phyloP scores from a whole-genome alignment of 345 rosid species.

The Litchi chinensis region DNA sequence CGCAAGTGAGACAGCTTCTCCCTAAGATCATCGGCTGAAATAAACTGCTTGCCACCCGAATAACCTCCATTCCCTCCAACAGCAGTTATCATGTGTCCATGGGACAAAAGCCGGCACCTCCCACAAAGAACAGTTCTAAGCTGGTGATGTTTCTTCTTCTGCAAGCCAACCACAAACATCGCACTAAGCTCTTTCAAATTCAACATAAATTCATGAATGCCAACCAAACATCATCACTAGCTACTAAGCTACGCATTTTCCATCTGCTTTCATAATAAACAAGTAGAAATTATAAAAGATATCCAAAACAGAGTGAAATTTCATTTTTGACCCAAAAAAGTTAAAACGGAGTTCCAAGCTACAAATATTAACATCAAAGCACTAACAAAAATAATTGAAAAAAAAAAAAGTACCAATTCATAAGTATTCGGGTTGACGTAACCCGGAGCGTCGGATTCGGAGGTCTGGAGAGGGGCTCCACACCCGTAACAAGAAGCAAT shows the following conservation, averaged over 20 bases:
- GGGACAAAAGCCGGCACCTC: conserved; percentile 88
- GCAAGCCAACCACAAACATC: conserved; percentile 28
- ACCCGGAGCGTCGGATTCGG: conserved; percentile 78
- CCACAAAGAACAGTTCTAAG: conserved; percentile 87
- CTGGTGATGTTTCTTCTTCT: conserved; percentile 97
- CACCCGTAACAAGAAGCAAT: conserved; percentile 80
- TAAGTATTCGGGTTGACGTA: conserved; percentile 66
- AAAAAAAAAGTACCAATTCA: conserved; percentile 55
- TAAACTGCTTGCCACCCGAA: conserved; percentile 88
- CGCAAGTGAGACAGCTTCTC: conserved; percentile 88
- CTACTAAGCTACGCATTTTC: no score
- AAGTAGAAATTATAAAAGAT: no score
- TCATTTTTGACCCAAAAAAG: no score
- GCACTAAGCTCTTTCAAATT: not conserved
- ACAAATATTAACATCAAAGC: no score
- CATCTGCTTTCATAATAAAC: not conserved
- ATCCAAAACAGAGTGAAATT: no score
- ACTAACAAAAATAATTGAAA: no score
- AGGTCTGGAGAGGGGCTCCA: conserved; percentile 93
- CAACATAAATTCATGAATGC: not conserved
- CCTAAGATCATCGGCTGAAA: conserved; percentile 80
- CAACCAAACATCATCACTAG: not conserved
- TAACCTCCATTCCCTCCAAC: conserved; percentile 99
- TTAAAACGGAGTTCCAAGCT: no score
- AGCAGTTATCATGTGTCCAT: conserved; percentile 95